Evolutionary conservation across 805 yeast species (phyloP).

Genomic region (Zygotorulaspora chibaensis): DNA sequence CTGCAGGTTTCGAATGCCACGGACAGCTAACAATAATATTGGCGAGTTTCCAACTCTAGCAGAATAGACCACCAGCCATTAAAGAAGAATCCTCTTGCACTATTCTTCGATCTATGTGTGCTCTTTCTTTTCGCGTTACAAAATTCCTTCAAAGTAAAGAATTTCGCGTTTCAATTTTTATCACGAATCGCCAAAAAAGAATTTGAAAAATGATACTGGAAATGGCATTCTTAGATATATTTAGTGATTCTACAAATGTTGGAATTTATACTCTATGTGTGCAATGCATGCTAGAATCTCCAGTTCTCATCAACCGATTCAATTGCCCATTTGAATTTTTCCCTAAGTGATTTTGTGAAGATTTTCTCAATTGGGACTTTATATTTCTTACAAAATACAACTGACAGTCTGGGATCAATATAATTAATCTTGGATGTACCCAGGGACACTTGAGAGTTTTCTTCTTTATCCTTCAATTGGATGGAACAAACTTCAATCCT

Average conservation of each 20-base stretch:
- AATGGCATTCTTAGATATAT: neutral
- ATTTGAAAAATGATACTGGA: neutral
- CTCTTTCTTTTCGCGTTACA: neutral
- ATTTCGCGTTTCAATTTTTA: neutral
- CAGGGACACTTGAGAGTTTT: constrained; percentile 86
- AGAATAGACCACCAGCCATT: neutral
- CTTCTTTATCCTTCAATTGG: constrained; percentile 88
- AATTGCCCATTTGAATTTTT: constrained; percentile 94
- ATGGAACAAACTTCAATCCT: constrained; percentile 64
- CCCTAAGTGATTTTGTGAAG: constrained; percentile 85
- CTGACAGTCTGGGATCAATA: constrained; percentile 90
- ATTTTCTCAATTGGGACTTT: constrained; percentile 89
- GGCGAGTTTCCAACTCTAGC: neutral
- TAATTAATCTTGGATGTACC: constrained; percentile 93
- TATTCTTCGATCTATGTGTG: neutral
- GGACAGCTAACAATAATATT: neutral
- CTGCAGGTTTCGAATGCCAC: neutral
- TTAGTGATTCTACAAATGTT: neutral
- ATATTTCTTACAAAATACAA: constrained; percentile 79
- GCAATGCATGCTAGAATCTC: constrained; percentile 52
- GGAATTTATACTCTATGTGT: neutral
- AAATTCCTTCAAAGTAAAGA: neutral
- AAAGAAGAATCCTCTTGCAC: neutral
- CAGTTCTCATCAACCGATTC: constrained; percentile 85
- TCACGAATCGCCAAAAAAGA: neutral